Evolutionary conservation across 495 filamentous ascomycete genomes (phyloP), one percentile per base, ranked within the genome.

Genomic region (Echria macrotheca): DNA sequence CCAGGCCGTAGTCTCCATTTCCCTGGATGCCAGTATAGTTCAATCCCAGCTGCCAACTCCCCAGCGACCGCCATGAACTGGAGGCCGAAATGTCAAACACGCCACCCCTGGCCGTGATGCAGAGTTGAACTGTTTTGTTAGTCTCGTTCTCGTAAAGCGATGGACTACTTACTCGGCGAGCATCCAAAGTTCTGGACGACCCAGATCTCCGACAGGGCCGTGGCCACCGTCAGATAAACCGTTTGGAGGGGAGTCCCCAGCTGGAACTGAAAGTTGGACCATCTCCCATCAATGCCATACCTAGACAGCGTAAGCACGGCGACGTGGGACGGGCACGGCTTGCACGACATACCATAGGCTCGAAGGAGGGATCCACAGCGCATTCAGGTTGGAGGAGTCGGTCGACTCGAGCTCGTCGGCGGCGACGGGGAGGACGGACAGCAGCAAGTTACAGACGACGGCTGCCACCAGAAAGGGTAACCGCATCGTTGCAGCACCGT

Each of bases 1-100:
- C 83, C 57, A 80, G 69, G 10, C 76, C 82, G 56, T 78, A 84
- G 47, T 80, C 65, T n/a, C 74, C 77, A 57, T 74, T 76, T 7
- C 72, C 71, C 8, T 62, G 66, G 21, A 73, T 63, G 18, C 73
- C 77, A 9, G 81, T 67, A 40, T 79, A 66, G 36, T 73, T 68
- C 43, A 82, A 59, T 5, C 74, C 77, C 29, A 83, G 65, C 52
- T 77, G 61, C 66, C 68, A 86, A 11, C 67, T 54, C 40, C 75
- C 76, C 42, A 81, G 68, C 19, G 65, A 52, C n/a, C 67, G 62
- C 81, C 81, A 85, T 40, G 74, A 78, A 25, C 70, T 65, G 11
- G 81, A 84, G 37, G 69, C 56, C 10, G 60, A 60, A 19, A 58
- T 54, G 47, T 75, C 64, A 59, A 79, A 84, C 21, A 78, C 56